These are phyloP conservation scores for Globisporangium okanoganense DNA, from an alignment of 352 stramenopile species.

Conservation along the genomic window DNA sequence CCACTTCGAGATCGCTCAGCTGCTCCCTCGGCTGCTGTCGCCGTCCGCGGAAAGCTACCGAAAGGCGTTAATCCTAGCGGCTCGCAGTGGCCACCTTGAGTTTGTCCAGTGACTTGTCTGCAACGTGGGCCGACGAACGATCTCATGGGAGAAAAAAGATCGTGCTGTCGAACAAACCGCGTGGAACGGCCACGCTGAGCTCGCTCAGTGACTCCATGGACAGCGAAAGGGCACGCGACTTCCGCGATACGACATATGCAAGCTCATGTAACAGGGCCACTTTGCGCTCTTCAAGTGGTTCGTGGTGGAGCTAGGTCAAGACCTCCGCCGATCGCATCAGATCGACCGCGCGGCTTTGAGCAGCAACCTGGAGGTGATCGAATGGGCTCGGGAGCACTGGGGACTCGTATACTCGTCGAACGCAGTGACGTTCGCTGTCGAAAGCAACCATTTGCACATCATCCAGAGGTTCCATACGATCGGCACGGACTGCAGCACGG, in stretches of 20 bases:
- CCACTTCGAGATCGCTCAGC: no score
- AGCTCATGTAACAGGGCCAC: neutral
- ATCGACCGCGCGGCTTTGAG: neutral
- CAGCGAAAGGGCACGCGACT: no score
- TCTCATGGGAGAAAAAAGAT: no score
- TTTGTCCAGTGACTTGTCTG: neutral
- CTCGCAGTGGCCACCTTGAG: neutral
- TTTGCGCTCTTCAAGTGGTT: neutral
- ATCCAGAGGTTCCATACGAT: neutral
- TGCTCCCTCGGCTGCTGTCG: no score
- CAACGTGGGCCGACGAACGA: no score
- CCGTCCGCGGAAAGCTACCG: no score
- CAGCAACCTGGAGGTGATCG: neutral
- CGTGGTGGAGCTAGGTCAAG: neutral
- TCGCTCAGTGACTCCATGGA: no score
- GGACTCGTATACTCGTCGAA: neutral
- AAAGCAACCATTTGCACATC: neutral
- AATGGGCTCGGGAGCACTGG: neutral
- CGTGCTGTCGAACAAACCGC: no score
- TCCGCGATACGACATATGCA: no score
- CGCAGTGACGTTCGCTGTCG: neutral
- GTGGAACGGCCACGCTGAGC: no score
- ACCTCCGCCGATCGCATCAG: neutral
- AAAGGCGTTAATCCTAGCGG: neutral
- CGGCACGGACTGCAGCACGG: no score